Conservation (phyloP, 78 protist species). For the Pigoraptor vietnamica region DNA sequence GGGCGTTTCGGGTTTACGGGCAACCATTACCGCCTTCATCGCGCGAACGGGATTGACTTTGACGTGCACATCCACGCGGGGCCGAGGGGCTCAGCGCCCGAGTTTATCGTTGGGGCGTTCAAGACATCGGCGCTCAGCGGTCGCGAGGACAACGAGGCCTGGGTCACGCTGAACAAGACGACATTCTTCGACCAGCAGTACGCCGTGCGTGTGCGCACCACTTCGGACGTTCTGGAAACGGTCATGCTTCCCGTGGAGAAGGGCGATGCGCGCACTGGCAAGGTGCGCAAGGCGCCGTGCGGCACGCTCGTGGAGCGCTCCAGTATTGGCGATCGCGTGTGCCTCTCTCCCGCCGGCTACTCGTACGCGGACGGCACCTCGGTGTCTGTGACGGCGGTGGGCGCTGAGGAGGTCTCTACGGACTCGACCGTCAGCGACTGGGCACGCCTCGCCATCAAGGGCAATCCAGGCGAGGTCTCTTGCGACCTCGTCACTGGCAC, state of each 20-base stretch:
- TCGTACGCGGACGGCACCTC: background rate
- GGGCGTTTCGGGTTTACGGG: background rate
- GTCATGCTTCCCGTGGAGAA: background rate
- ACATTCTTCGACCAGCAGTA: background rate
- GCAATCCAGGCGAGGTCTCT: background rate
- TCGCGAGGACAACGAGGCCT: background rate
- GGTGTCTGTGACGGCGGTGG: background rate
- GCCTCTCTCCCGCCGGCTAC: background rate
- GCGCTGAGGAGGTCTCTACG: background rate
- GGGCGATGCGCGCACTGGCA: background rate
- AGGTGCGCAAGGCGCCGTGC: background rate
- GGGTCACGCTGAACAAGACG: background rate
- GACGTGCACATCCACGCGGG: background rate
- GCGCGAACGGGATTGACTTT: background rate
- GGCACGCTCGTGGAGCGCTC: background rate
- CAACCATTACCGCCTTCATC: background rate
- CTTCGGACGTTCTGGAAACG: background rate
- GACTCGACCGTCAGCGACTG: background rate
- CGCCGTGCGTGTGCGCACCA: background rate
- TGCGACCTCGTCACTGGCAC: background rate
- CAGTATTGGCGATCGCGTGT: background rate
- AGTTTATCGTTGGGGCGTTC: background rate
- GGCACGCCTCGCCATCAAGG: background rate
- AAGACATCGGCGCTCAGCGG: background rate
- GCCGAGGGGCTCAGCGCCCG: background rate